Evolutionary conservation across 2,329 filamentous ascomycete genomes (phyloP), one percentile per base, ranked within the genome.

Genomic region (Phialocephala sp.): DNA sequence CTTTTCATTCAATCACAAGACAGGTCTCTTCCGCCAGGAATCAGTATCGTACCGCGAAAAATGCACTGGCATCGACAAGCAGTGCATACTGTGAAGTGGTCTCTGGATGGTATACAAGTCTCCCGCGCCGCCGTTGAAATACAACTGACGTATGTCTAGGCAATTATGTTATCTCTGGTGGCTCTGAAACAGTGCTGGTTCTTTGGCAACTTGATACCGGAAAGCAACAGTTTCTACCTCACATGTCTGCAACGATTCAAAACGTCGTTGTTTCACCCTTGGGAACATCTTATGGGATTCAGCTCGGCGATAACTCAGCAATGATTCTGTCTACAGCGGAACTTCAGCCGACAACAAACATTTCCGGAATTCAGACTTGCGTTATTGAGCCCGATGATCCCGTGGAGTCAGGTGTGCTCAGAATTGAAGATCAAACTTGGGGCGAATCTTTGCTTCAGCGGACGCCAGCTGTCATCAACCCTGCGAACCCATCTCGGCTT

Each of bases 161-260:
- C 59, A 93, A 97, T 76, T 99, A 99, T 77, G 80, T 99, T 66
- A 89, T 99, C 60, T 98, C 95, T 64, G 95, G 95, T 75, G 95
- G 95, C 37, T 88, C 89, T 24, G 95, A 99, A 79, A 94, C 93
- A 8, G 91, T 93, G 22, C 83, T 99, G 50, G 92, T 97, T 9
- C 82, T 97, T 37, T 98, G 94, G 94, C 95, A 99, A 79, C 83
- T 97, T 64, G 92, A 96, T 71, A 97, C 94, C 0, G 89, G 89
- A 68, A 90, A 90, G 76, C 88, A 88, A 73, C 91, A 95, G 75
- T 92, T 90, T 74, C 81, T 99, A 35, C 95, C 95, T n/a, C 93
- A 98, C 84, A 84, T 99, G 64, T 90, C 91, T 27, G 91, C 93
- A 6, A 88, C 89, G 32, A 91, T 99, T 41, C 91, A 95, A 76